Evolutionary conservation across 2,329 filamentous ascomycete species (phyloP).

Genomic region (Colletotrichum sp.): DNA sequence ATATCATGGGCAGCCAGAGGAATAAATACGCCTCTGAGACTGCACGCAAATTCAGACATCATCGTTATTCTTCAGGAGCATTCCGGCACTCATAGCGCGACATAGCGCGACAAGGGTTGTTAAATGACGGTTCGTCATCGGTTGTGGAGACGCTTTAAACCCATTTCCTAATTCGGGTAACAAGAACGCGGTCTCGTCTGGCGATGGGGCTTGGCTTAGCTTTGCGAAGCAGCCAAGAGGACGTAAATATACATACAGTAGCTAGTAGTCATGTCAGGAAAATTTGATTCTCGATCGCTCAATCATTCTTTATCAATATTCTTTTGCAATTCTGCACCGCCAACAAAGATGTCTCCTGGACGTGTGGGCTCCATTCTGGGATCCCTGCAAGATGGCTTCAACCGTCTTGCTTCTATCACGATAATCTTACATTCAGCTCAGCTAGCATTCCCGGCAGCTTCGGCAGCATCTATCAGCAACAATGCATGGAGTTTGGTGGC

Average conservation of each 20-base stretch:
- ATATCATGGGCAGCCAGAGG: not conserved
- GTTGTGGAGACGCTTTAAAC: not conserved
- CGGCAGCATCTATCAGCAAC: not conserved
- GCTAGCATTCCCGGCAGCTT: not conserved
- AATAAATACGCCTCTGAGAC: not conserved
- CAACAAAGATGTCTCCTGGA: not conserved
- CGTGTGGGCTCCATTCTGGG: not conserved
- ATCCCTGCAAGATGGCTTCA: not conserved
- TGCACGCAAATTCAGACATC: not conserved
- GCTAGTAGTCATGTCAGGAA: not conserved
- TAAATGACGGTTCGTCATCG: not conserved
- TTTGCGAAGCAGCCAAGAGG: not conserved
- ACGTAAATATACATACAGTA: not conserved
- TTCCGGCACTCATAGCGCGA: not conserved
- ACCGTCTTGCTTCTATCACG: not conserved
- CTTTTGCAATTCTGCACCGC: not conserved
- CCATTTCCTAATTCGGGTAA: not conserved
- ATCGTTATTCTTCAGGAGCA: not conserved
- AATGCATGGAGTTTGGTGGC: not conserved
- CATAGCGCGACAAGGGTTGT: not conserved
- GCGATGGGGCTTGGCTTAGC: not conserved
- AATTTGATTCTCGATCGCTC: not conserved
- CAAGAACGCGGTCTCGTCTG: not conserved
- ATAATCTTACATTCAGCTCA: not conserved
- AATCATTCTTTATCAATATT: not conserved